Percentiles rank a stretch among this genome's conserved stretches.
These are phyloP conservation scores for Exophiala sp. DNA, from an alignment of 2,329 filamentous ascomycete genomes.

Conservation along the genomic window DNA sequence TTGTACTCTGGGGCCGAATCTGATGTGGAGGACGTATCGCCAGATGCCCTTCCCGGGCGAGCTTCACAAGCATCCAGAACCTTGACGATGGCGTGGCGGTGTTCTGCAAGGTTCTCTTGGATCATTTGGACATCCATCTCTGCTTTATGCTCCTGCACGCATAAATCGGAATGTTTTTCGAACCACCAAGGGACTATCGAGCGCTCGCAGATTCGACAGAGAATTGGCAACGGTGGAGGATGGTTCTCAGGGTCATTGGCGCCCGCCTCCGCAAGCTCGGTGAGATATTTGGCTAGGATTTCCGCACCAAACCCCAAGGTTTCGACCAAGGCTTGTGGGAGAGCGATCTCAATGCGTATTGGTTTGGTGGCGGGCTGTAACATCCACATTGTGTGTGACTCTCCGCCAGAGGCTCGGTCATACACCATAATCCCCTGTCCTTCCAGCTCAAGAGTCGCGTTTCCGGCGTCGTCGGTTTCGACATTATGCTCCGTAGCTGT, in stretches of 20 bases:
- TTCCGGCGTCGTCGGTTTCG: conserved; percentile 17
- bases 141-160: conserved; percentile 87
- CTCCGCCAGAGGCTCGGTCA: conserved; percentile 74
- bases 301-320: conserved; percentile 91
- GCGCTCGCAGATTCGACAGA: conserved; percentile 95
- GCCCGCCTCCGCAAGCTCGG: conserved; percentile 75
- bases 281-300: conserved; percentile 89
- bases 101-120: conserved; percentile 85
- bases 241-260: conserved; percentile 67
- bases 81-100: conserved; percentile 89
- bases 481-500: conserved; percentile 32
- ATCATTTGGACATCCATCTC: conserved; percentile 98
- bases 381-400: conserved; percentile 97
- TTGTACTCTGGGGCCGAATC: conserved; percentile 68
- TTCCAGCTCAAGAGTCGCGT: conserved; percentile 65
- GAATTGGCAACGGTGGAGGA: conserved; percentile 73
- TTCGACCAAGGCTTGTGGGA: conserved; percentile 82
- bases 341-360: conserved; percentile 90
- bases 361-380: conserved; percentile 83
- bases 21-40: conserved; percentile 38
- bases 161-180: conserved; percentile 95
- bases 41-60: conserved; percentile 58
- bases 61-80: conserved; percentile 88
- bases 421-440: conserved; percentile 99
- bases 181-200: conserved; percentile 99